These are phyloP conservation scores for Pinus tabuliformis DNA, from an alignment of 75 land plant genomes.

Conservation along the genomic window DNA sequence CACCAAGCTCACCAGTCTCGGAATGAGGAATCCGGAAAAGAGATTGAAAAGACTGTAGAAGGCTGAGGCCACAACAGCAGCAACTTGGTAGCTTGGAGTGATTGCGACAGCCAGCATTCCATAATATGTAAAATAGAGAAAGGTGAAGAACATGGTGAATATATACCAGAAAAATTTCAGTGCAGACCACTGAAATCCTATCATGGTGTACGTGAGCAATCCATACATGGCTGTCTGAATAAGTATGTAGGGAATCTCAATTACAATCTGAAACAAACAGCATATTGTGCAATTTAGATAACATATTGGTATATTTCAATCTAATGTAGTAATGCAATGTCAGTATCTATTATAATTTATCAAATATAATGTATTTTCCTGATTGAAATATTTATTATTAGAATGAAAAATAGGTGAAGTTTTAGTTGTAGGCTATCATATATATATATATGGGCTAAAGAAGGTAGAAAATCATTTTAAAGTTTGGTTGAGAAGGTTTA, in stretches of 20 bases:
- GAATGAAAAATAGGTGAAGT: background rate
- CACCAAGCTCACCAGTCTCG: conserved; percentile 43
- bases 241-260: conserved; percentile 65
- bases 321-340: too few species aligned
- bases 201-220: conserved; percentile 65
- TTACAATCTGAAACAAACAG: conserved; percentile 43
- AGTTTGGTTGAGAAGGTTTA: background rate
- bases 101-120: conserved; percentile 85
- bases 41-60: conserved; percentile 70
- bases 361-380: background rate
- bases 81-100: conserved; percentile 71
- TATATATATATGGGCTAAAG: background rate
- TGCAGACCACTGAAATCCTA: conserved; percentile 45
- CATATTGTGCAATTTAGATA: background rate
- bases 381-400: background rate
- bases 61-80: conserved; percentile 56
- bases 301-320: background rate
- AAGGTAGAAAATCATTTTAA: background rate
- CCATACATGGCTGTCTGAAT: conserved; percentile 55
- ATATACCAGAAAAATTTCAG: conserved; percentile 65
- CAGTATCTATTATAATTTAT: too few species aligned
- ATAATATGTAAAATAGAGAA: conserved; percentile 68
- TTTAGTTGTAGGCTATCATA: background rate
- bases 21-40: conserved; percentile 85
- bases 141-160: conserved; percentile 55